Percentiles rank a stretch among this genome's conserved stretches.
phyloP scores from a whole-genome alignment of 2,329 filamentous ascomycete genomes.

The Monilinia fructicola region DNA sequence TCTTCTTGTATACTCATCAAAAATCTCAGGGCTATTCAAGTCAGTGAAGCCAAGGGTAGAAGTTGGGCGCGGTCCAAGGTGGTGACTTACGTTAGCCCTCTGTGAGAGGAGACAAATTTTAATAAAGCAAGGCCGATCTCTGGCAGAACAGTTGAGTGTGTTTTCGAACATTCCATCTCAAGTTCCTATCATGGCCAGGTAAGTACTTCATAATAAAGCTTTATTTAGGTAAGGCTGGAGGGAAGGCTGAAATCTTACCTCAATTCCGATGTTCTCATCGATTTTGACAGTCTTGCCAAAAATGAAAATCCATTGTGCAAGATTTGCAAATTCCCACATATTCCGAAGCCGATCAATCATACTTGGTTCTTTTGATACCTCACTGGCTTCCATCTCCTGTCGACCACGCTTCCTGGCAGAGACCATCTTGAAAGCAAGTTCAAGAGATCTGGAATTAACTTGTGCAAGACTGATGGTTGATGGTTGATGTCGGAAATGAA shows the following conservation, averaged over 20 bases:
- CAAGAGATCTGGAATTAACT: constrained; percentile 1
- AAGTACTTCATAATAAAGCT: constrained; percentile 2
- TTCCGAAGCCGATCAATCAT: constrained; percentile 72
- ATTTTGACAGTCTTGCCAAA: constrained; percentile 91
- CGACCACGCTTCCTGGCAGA: constrained; percentile 51
- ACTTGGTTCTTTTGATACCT: constrained; percentile 37
- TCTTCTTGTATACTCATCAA: constrained; percentile 88
- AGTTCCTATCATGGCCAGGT: constrained; percentile 62
- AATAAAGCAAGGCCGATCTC: constrained; percentile 84
- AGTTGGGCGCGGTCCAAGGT: constrained; percentile 6
- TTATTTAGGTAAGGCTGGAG: constrained; percentile 9
- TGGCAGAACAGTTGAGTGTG: constrained; percentile 69
- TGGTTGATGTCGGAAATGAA: constrained; percentile 14
- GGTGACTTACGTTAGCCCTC: constrained; percentile 76
- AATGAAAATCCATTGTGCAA: constrained; percentile 89
- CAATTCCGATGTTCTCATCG: constrained; percentile 82
- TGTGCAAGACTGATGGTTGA: constrained; percentile 13
- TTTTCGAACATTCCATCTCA: constrained; percentile 83
- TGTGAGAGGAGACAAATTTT: constrained; percentile 91
- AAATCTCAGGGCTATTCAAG: constrained; percentile 69
- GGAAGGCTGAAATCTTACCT: constrained; percentile 57
- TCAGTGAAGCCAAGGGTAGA: constrained; percentile 32
- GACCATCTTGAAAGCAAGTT: constrained; percentile 43
- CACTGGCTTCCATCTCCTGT: constrained; percentile 45
- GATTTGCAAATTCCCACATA: constrained; percentile 93